Conservation (phyloP, 2,329 filamentous ascomycete species). For the Colletotrichum sidae region DNA sequence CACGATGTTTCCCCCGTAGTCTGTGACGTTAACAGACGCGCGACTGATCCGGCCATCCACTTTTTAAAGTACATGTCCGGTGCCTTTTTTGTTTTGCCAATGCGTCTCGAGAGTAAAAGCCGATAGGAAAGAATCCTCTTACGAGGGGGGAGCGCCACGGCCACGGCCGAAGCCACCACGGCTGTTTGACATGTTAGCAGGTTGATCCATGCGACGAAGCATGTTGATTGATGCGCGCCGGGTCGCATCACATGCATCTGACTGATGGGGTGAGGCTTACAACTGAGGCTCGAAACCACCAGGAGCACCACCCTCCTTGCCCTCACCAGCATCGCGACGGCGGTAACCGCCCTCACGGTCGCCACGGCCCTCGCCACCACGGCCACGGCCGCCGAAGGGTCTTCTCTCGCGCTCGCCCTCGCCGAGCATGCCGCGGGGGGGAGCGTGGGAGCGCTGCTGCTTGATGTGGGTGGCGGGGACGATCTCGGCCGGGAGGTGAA, state of each 20-base stretch:
- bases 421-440: conserved; percentile 98
- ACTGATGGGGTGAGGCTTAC: conserved; percentile 61
- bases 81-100: conserved; percentile 50
- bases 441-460: conserved; percentile 98
- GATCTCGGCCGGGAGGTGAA: conserved; percentile 99
- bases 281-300: conserved; percentile 94
- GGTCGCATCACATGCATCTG: conserved; percentile 1
- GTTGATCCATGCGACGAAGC: neutral
- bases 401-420: conserved; percentile 85
- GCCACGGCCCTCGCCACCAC: conserved; percentile 72
- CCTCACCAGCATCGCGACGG: conserved; percentile 86
- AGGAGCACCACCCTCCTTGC: conserved; percentile 91
- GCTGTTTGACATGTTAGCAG: conserved; percentile 61
- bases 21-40: conserved; percentile 54
- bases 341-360: conserved; percentile 92
- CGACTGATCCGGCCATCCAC: conserved; percentile 54
- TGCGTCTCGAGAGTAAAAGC: conserved; percentile 58
- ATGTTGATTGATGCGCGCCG: neutral
- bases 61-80: conserved; percentile 62
- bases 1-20: conserved; percentile 54
- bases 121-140: conserved; percentile 57
- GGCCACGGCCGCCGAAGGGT: conserved; percentile 82
- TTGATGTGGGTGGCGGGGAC: conserved; percentile 99
- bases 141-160: conserved; percentile 80
- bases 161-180: conserved; percentile 92